Base-by-base conservation (phyloP, 2,329 filamentous ascomycete species). In the Nemania sp. region DNA sequence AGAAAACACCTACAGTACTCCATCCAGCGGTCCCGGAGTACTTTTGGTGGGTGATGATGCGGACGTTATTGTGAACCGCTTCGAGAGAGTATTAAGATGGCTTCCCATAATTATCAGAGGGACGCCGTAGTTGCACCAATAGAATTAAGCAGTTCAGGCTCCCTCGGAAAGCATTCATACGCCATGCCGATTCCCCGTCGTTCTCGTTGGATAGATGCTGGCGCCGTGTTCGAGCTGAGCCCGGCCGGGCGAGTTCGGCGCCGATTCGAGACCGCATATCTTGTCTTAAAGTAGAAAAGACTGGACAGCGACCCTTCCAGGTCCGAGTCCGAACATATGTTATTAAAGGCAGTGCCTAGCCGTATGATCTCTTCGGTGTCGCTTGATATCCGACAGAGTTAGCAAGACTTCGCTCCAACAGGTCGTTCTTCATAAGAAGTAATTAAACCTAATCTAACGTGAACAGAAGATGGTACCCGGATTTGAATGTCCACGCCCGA, bases 131-230 rank as follows among this genome's bases (percentile, higher is more conserved):
- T 56, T 52, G 34, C 47, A 52, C 52, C 52, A 56, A 37, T 57
- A 48, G 20, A 40, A n/a, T 15, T n/a, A 43, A 48, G 15, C 48
- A 48, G 18, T 21, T 57, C 35, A 57, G 39, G n/a, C 56, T 29
- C 18, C 57, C 57, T 18, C 46, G 46, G 34, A 52, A 60, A 18
- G 52, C 52, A 47, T 56, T 56, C 46, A 56, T n/a, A 52, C 52
- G 21, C 47, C 52, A 15, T 52, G 56, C 52, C 51, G 42, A 17
- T 53, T 35, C 1, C 40, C 35, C 53, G 52, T 48, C n/a, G 39
- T 7, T 43, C 47, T 48, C 21, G 51, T 43, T 2, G 57, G 13
- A 35, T 57, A 57, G 10, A 60, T 53, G 17, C 57, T 57, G 2
- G 53, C 48, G 13, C 53, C 42, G 9, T 35, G 47, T 21, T 25